Conservation (phyloP, 2,329 filamentous ascomycete species). For the Ophiostoma populinum region DNA sequence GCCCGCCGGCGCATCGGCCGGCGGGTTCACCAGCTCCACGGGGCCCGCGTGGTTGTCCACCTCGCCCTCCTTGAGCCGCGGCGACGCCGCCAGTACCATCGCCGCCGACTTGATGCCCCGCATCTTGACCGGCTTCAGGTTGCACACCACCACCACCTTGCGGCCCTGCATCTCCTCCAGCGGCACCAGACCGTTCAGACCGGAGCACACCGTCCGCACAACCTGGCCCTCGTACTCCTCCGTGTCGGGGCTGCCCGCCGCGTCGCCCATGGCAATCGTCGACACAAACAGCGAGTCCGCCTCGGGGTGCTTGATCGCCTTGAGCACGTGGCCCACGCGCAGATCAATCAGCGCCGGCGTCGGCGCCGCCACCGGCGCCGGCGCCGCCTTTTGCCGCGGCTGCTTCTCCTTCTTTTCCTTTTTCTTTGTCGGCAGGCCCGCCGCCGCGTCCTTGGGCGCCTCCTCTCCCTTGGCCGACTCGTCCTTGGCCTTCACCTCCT, state of each 20-base stretch:
- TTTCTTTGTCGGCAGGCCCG: conserved; percentile 25
- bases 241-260: conserved; percentile 72
- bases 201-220: conserved; percentile 90
- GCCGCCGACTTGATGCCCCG: conserved; percentile 61
- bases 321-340: conserved; percentile 91
- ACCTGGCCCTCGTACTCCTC: conserved; percentile 78
- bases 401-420: conserved; percentile 88
- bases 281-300: conserved; percentile 92
- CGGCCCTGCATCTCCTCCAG: conserved; percentile 93
- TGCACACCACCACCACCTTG: conserved; percentile 90
- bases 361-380: conserved; percentile 58
- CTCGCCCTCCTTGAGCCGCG: conserved; percentile 59
- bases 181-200: conserved; percentile 81
- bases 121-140: conserved; percentile 99
- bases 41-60: conserved; percentile 73
- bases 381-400: conserved; percentile 43
- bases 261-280: conserved; percentile 86
- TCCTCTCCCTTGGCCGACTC: conserved; percentile 34
- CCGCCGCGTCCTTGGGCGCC: conserved; percentile 14
- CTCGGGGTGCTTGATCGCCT: conserved; percentile 88
- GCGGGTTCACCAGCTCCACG: conserved; percentile 81
- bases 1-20: conserved; percentile 60
- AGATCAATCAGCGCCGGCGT: conserved; percentile 83
- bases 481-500: conserved; percentile 30
- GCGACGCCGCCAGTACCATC: conserved; percentile 93